phyloP scores from a whole-genome alignment of 257 asterid species.

The Echites panduratus region DNA sequence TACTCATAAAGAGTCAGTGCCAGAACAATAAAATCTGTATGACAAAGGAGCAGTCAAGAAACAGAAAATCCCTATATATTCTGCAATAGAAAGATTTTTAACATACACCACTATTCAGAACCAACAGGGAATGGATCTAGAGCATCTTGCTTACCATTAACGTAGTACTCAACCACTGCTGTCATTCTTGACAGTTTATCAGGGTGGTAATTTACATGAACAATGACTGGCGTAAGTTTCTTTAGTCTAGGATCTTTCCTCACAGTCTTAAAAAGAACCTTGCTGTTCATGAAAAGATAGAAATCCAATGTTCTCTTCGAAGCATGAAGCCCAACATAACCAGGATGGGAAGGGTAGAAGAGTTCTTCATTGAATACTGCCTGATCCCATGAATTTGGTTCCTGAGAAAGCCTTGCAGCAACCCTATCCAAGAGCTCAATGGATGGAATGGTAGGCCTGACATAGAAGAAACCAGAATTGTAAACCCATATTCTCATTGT shows the following conservation, averaged over 20 bases:
- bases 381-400: constrained; percentile 64
- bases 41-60: background rate
- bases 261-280: constrained; percentile 74
- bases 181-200: constrained; percentile 69
- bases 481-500: constrained; percentile 88
- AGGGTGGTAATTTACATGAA: constrained; percentile 75
- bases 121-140: constrained; percentile 73
- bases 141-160: constrained; percentile 67
- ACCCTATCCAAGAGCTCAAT: constrained; percentile 83
- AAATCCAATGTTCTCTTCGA: constrained; percentile 70
- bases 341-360: constrained; percentile 76
- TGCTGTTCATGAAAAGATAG: constrained; percentile 76
- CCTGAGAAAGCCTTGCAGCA: constrained; percentile 50
- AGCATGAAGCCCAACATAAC: constrained; percentile 70
- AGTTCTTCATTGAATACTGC: constrained; percentile 80
- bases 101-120: constrained; percentile 30
- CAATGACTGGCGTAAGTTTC: constrained; percentile 64
- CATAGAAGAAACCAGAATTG: constrained; percentile 77
- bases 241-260: constrained; percentile 52
- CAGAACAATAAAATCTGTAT: background rate
- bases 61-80: background rate
- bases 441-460: constrained; percentile 70
- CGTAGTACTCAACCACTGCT: constrained; percentile 70
- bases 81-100: background rate
- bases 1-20: background rate